A percentile compares a stretch with the other conserved stretches of the same genome.
Conservation (phyloP, 495 filamentous ascomycete species). For the Aspergillus nanangensis region DNA sequence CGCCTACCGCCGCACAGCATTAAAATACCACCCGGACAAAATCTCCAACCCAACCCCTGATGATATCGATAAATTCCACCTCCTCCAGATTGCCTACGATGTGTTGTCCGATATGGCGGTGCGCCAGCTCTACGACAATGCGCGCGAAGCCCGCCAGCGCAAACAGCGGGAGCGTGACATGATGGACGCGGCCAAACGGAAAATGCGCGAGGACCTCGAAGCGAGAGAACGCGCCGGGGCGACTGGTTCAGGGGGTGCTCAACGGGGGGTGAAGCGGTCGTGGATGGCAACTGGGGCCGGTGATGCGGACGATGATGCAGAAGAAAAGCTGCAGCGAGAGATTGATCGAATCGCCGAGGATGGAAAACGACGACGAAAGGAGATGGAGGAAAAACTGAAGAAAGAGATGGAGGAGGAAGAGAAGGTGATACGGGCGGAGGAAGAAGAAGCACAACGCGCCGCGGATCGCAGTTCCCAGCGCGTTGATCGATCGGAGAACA, state of each 20-base stretch:
- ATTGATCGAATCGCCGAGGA: conserved; percentile 62
- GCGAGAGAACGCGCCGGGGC: conserved; percentile 49
- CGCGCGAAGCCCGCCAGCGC: conserved; percentile 56
- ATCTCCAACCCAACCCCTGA: conserved; percentile 51
- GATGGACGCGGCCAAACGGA: conserved; percentile 60
- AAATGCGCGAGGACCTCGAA: conserved; percentile 77
- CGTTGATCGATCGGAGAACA: conserved; percentile 36
- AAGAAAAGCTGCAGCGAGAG: conserved; percentile 55
- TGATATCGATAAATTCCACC: conserved; percentile 68
- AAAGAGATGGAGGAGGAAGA: conserved; percentile 46
- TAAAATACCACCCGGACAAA: conserved; percentile 90
- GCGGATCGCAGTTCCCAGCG: conserved; percentile 30
- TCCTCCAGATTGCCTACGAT: conserved; percentile 69
- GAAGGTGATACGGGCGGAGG: conserved; percentile 32
- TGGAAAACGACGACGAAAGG: conserved; percentile 46
- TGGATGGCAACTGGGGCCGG: conserved; percentile 32
- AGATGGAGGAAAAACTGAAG: conserved; percentile 46
- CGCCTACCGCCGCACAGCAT: conserved; percentile 82
- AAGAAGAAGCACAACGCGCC: conserved; percentile 27
- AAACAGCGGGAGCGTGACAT: conserved; percentile 60
- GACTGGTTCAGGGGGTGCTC: conserved; percentile 15
- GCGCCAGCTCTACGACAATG: conserved; percentile 65
- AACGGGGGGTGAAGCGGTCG: conserved; percentile 40
- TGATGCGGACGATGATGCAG: conserved; percentile 45
- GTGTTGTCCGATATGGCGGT: conserved; percentile 60